Percentiles rank a stretch among this genome's conserved stretches.
phyloP scores from a whole-genome alignment of 495 filamentous ascomycete genomes.

The Xylaria venustula region DNA sequence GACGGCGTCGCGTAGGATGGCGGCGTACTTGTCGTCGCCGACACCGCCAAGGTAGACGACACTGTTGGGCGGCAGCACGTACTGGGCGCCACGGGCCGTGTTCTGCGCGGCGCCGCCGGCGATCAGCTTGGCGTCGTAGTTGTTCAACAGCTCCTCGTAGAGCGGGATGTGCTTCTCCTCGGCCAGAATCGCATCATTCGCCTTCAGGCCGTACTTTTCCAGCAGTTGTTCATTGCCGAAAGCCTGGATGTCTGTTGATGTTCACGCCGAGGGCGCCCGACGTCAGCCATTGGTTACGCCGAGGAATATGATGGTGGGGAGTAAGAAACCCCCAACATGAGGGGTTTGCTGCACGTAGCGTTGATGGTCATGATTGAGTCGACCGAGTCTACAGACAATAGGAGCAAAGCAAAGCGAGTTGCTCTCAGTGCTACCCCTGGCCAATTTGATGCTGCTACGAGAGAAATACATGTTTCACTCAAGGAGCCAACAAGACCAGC shows the following conservation, averaged over 20 bases:
- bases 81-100: conserved; percentile 95
- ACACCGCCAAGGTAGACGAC: conserved; percentile 92
- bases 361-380: too few relatives aligned
- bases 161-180: conserved; percentile 83
- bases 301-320: not conserved
- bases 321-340: not conserved
- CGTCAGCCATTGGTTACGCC: conserved; percentile 1
- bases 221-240: conserved; percentile 77
- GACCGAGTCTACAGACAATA: too few relatives aligned
- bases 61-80: conserved; percentile 83
- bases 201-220: conserved; percentile 87
- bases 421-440: too few relatives aligned
- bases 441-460: too few relatives aligned
- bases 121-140: conserved; percentile 87
- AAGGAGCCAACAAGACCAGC: too few relatives aligned
- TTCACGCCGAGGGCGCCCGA: not conserved
- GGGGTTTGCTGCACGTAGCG: too few relatives aligned
- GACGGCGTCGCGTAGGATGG: conserved; percentile 73
- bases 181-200: conserved; percentile 96
- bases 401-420: too few relatives aligned
- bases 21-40: conserved; percentile 87
- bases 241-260: conserved; percentile 79
- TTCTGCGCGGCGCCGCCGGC: conserved; percentile 98
- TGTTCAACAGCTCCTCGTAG: conserved; percentile 87
- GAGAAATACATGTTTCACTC: too few relatives aligned